Percentiles rank a stretch among this genome's conserved stretches.
Conservation (phyloP, 495 filamentous ascomycete species). For the Aspergillus haitiensis region DNA sequence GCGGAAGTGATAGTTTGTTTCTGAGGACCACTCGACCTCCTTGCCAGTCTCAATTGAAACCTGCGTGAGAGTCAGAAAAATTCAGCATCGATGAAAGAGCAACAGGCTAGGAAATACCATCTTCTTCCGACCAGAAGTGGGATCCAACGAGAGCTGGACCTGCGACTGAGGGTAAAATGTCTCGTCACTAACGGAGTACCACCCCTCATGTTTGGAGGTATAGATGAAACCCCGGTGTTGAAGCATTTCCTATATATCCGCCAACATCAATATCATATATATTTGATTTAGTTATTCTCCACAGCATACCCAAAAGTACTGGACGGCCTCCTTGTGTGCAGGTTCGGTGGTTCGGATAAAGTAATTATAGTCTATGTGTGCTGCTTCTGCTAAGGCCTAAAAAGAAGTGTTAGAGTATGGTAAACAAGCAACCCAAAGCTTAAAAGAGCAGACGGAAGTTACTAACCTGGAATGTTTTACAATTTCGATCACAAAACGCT, state of each 20-base stretch:
- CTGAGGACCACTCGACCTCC: conserved; percentile 93
- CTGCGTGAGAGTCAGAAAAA: conserved; percentile 26
- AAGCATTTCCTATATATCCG: conserved; percentile 56
- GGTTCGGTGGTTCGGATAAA: conserved; percentile 90
- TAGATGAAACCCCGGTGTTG: conserved; percentile 79
- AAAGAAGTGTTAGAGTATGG: not conserved
- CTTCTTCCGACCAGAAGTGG: conserved; percentile 74
- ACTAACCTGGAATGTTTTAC: conserved; percentile 49
- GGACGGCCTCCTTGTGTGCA: conserved; percentile 79
- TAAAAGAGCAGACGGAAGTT: not conserved
- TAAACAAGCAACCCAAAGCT: not conserved
- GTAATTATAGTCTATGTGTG: conserved; percentile 69
- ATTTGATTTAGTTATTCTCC: not conserved
- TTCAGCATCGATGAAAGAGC: not conserved
- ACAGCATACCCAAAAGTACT: conserved; percentile 77
- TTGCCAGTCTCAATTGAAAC: conserved; percentile 82
- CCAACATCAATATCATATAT: conserved; percentile 18
- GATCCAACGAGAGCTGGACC: conserved; percentile 72
- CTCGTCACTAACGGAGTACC: conserved; percentile 97
- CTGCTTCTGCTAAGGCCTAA: conserved; percentile 64
- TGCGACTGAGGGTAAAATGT: conserved; percentile 83
- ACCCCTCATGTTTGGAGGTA: conserved; percentile 81
- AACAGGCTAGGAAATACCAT: conserved; percentile 50
- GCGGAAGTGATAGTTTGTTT: conserved; percentile 92
- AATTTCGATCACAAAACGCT: conserved; percentile 61